A percentile compares a stretch with the other conserved stretches of the same genome.
Evolutionary conservation across 768 basidiomycete species (phyloP).

Genomic region (Rubroboletus satanas): DNA sequence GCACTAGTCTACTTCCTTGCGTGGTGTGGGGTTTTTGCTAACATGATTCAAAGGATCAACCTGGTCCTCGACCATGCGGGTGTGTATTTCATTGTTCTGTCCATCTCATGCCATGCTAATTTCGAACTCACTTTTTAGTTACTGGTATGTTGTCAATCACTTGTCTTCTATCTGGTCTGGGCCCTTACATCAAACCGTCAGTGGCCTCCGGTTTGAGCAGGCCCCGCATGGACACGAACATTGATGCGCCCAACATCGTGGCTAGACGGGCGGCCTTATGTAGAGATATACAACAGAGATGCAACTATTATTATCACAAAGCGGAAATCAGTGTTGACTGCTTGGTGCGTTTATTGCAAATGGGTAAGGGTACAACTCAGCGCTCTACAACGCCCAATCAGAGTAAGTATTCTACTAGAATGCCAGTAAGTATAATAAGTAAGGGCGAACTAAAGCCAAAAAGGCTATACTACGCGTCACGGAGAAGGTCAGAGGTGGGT

Average conservation of each 20-base stretch:
- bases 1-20: conserved; percentile 26
- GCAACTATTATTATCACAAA: conserved; percentile 8
- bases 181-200: conserved; percentile 29
- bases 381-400: conserved; percentile 29
- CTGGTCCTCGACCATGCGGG: conserved; percentile 86
- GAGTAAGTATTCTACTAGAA: conserved; percentile 33
- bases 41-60: conserved; percentile 67
- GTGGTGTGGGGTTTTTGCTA: conserved; percentile 1
- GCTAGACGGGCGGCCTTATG: background rate
- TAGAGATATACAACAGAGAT: conserved; percentile 14
- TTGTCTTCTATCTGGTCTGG: background rate
- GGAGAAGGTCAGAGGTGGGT: conserved; percentile 9
- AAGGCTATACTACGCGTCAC: conserved; percentile 18
- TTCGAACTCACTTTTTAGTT: conserved; percentile 32
- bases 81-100: conserved; percentile 41
- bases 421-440: conserved; percentile 31
- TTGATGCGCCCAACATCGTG: conserved; percentile 10
- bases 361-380: conserved; percentile 31
- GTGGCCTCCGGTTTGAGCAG: conserved; percentile 89
- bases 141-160: conserved; percentile 40
- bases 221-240: conserved; percentile 60
- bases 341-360: conserved; percentile 24
- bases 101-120: conserved; percentile 4
- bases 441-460: conserved; percentile 15
- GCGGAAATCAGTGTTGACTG: conserved; percentile 9